These are phyloP conservation scores for Globisporangium carolinianum DNA, from an alignment of 352 stramenopile genomes.

Conservation along the genomic window DNA sequence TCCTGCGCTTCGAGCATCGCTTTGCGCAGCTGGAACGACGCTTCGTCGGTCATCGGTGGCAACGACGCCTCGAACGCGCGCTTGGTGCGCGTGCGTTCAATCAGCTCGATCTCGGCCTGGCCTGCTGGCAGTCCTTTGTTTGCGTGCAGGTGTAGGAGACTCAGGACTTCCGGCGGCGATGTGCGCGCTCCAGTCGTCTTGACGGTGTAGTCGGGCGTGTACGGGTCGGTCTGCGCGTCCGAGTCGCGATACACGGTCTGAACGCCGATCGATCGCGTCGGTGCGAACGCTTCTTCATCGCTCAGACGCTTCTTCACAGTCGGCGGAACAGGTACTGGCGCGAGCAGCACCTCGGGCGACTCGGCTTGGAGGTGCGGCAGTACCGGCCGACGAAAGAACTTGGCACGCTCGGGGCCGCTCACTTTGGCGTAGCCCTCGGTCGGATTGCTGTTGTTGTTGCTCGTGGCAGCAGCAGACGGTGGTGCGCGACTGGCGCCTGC, in stretches of 20 bases:
- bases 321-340: constrained; percentile 32
- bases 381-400: constrained; percentile 88
- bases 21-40: constrained; percentile 87
- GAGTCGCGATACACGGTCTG: constrained; percentile 92
- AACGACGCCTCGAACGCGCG: constrained; percentile 78
- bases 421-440: constrained; percentile 37
- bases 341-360: constrained; percentile 81
- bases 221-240: constrained; percentile 91
- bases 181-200: constrained; percentile 27
- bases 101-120: constrained; percentile 84
- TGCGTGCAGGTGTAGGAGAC: constrained; percentile 66
- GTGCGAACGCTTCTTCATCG: constrained; percentile 26
- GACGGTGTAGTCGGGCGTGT: constrained; percentile 90
- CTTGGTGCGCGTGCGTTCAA: constrained; percentile 87
- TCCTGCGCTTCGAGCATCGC: constrained; percentile 91
- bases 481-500: constrained; percentile 18
- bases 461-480: constrained; percentile 7
- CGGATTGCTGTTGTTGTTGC: constrained; percentile 20
- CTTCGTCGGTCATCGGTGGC: constrained; percentile 93
- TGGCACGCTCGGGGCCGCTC: constrained; percentile 70
- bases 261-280: constrained; percentile 68
- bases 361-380: constrained; percentile 85
- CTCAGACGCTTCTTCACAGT: constrained; percentile 22
- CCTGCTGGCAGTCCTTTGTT: constrained; percentile 72
- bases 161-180: constrained; percentile 73